A percentile compares a stretch with the other conserved stretches of the same genome.
Conservation (phyloP, 2,329 filamentous ascomycete genomes). For the Epichloe elymi region DNA sequence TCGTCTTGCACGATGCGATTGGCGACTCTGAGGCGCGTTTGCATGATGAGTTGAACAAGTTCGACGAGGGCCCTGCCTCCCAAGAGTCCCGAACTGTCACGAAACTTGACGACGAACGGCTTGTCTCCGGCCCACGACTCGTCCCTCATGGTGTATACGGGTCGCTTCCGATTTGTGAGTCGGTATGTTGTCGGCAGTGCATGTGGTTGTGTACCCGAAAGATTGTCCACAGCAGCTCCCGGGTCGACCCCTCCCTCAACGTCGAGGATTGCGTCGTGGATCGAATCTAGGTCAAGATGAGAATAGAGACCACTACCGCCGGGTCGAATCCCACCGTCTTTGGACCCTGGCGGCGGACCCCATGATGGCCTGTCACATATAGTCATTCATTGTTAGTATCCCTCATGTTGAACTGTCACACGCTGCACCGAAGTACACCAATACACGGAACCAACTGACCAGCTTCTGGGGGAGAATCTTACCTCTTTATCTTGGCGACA, state of each 20-base stretch:
- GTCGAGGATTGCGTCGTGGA: slow-evolving; percentile 22
- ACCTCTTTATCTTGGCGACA: slow-evolving; percentile 13
- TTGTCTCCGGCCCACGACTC: slow-evolving; percentile 6
- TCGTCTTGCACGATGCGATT: slow-evolving; percentile 19
- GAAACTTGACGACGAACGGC: slow-evolving; percentile 14
- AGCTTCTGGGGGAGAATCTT: background rate
- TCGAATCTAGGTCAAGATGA: slow-evolving; percentile 22
- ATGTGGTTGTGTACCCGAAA: slow-evolving; percentile 2
- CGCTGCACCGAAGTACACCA: no score
- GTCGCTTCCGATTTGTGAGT: slow-evolving; percentile 1
- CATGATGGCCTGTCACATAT: slow-evolving; percentile 1
- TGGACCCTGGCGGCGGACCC: slow-evolving; percentile 7
- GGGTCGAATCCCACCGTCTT: slow-evolving; percentile 4
- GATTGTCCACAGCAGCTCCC: slow-evolving; percentile 3
- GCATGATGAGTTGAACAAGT: slow-evolving; percentile 17
- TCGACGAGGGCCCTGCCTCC: slow-evolving; percentile 16
- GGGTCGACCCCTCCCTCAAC: slow-evolving; percentile 13
- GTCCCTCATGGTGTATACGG: slow-evolving; percentile 6
- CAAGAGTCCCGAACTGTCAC: slow-evolving; percentile 13
- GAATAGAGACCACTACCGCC: slow-evolving; percentile 17
- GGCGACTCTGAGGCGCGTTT: slow-evolving; percentile 16
- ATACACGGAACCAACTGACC: background rate
- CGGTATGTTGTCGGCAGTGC: slow-evolving; percentile 3
- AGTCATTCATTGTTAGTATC: background rate
- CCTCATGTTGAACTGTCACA: background rate